Conservation (phyloP, 2,329 filamentous ascomycete genomes). For the Xylaria digitata region DNA sequence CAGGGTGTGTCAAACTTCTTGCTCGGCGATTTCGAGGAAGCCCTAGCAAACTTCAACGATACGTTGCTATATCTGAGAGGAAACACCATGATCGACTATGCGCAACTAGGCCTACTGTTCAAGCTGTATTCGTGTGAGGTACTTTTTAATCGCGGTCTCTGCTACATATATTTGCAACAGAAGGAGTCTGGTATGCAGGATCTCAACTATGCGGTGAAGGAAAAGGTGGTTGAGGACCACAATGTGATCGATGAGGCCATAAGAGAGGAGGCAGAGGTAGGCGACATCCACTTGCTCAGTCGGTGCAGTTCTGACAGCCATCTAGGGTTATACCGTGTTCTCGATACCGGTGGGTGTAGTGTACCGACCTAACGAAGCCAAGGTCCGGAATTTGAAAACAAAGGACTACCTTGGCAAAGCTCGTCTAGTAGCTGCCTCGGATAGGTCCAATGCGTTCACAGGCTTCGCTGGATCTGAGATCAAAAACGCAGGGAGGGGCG, state of each 20-base stretch:
- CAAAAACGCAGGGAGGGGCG: constrained; percentile 71
- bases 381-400: constrained; percentile 97
- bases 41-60: constrained; percentile 98
- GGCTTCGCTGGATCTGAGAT: constrained; percentile 84
- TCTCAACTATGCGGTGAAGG: constrained; percentile 88
- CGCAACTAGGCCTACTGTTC: constrained; percentile 93
- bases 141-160: constrained; percentile 94
- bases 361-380: constrained; percentile 95
- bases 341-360: constrained; percentile 96
- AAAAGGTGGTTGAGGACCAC: constrained; percentile 96
- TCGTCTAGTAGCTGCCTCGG: constrained; percentile 88
- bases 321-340: constrained; percentile 95
- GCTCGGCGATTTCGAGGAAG: constrained; percentile 96
- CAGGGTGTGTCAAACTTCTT: constrained; percentile 98
- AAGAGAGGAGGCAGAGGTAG: constrained; percentile 87
- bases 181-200: constrained; percentile 92
- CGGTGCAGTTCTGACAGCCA: constrained; percentile 44
- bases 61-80: constrained; percentile 93
- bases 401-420: constrained; percentile 98
- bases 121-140: constrained; percentile 98
- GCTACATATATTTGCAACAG: constrained; percentile 96
- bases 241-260: constrained; percentile 99
- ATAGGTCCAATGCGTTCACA: constrained; percentile 82
- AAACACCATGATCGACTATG: constrained; percentile 98
- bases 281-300: constrained; percentile 39